Base-by-base conservation (phyloP, 2,329 filamentous ascomycete species). In the Stagonosporopsis vannaccii region DNA sequence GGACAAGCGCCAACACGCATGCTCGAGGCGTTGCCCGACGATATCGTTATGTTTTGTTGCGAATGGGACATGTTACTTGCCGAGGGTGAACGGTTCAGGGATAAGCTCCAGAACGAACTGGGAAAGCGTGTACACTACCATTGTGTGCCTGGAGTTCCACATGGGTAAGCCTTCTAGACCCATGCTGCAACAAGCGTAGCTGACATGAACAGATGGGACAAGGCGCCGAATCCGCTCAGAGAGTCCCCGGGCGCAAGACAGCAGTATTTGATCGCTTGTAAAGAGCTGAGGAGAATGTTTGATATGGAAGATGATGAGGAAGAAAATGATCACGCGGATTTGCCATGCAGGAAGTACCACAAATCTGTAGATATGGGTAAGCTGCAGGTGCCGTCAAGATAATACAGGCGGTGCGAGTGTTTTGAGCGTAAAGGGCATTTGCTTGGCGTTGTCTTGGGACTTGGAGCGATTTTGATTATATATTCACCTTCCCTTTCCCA, bases 21-120 rank as follows among this genome's bases (percentile, higher is more conserved):
- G 66, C 78, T 88, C n/a, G 66, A 72, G 25, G 79, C 78, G 2
- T 70, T 88, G 1, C 86, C 86, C 0, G 76, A 82, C n/a, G 82
- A 87, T 55, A 82, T 88, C 42, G 84, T 86, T 54, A 73, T 88
- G 62, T 85, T 84, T 67, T 83, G 85, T 39, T 88, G 86, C 69
- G 86, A 88, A 68, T 88, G 84, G 83, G 86, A 88, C 67, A 88
- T 88, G 85, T 75, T 88, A 13, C 77, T 87, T n/a, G 80, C 81
- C 13, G 86, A 88, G 68, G 86, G 84, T 6, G 77, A 88, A 57
- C 78, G 80, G 4, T 88, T 92, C 60, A 82, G 85, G 11, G 80
- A 85, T 47, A 79, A 88, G 19, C 72, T 92, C 8, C 71, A 78
- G 43, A 69, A 74, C 1, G 78, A 79, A 1, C 71, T 85, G 5